A percentile compares a stretch with the other conserved stretches of the same genome.
These are phyloP conservation scores for Inonotus hispidus DNA, from an alignment of 1,284 basidiomycete species.

Conservation along the genomic window DNA sequence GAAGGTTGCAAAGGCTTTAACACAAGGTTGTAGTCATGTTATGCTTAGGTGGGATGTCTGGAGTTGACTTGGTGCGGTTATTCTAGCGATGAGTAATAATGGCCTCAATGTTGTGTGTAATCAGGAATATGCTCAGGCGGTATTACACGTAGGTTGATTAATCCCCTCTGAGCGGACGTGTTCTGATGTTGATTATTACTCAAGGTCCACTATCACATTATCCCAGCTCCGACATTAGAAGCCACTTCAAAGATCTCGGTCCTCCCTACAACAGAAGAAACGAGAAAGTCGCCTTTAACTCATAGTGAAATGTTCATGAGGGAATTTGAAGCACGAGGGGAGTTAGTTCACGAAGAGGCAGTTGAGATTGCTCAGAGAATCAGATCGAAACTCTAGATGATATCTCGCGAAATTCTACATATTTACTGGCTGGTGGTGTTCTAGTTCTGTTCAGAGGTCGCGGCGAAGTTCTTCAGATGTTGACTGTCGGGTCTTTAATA, in stretches of 20 bases:
- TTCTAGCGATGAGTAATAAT: constrained; percentile 54
- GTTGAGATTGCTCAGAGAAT: constrained; percentile 40
- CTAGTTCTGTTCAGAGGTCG: too few relatives aligned
- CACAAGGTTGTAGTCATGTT: constrained; percentile 39
- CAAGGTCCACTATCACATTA: constrained; percentile 72
- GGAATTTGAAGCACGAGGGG: constrained; percentile 51
- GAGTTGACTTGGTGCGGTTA: background rate
- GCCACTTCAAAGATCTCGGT: constrained; percentile 20
- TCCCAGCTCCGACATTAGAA: constrained; percentile 58
- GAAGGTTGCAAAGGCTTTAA: constrained; percentile 55
- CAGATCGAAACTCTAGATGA: constrained; percentile 28
- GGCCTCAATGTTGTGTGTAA: constrained; percentile 72
- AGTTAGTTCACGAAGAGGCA: constrained; percentile 60
- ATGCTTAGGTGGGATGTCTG: background rate
- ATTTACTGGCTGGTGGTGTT: background rate
- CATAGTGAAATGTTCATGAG: constrained; percentile 48
- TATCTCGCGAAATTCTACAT: background rate
- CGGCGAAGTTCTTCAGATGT: too few relatives aligned
- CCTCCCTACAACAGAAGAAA: constrained; percentile 16
- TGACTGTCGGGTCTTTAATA: too few relatives aligned
- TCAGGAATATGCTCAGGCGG: constrained; percentile 77
- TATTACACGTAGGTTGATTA: constrained; percentile 74
- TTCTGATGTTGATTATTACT: background rate
- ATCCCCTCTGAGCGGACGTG: too few relatives aligned
- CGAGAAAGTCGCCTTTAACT: constrained; percentile 31